Percentiles rank a stretch among this genome's conserved stretches.
Conservation (phyloP, 208 protist genomes). For the Vickermania spadyakhi region DNA sequence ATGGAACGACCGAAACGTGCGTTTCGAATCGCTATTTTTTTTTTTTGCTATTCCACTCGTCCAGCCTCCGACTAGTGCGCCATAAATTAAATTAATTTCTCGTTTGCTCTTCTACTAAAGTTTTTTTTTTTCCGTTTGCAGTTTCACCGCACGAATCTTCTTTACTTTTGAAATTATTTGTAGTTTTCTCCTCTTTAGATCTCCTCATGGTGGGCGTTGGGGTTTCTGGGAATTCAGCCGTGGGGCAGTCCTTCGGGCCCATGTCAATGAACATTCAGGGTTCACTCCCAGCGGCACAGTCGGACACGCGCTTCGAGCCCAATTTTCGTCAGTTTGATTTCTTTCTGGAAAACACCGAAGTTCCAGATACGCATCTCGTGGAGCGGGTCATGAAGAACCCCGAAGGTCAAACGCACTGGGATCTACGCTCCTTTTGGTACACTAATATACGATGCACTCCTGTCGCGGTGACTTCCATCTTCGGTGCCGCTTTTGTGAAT, state of each 20-base stretch:
- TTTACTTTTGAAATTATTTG: constrained; percentile 6
- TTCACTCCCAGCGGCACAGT: constrained; percentile 52
- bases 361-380: constrained; percentile 46
- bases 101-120: too few species aligned
- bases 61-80: too few species aligned
- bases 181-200: too few species aligned
- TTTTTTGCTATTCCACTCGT: too few species aligned
- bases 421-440: constrained; percentile 45
- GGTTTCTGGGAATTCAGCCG: constrained; percentile 24
- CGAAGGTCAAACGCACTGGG: constrained; percentile 67
- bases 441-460: constrained; percentile 71
- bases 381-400: constrained; percentile 67
- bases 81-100: too few species aligned
- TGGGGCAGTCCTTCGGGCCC: constrained; percentile 23
- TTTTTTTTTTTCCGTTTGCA: constrained; percentile 11
- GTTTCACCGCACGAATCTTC: background rate
- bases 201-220: constrained; percentile 7
- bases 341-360: constrained; percentile 61
- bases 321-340: constrained; percentile 89
- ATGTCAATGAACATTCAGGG: constrained; percentile 75
- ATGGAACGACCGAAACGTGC: too few species aligned
- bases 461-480: constrained; percentile 58
- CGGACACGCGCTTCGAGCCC: constrained; percentile 65
- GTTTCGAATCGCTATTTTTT: too few species aligned
- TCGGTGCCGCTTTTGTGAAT: constrained; percentile 61